These are phyloP conservation scores for Rhizophagus prolifer DNA, from an alignment of 192 early-diverging fungal genomes.

Conservation along the genomic window DNA sequence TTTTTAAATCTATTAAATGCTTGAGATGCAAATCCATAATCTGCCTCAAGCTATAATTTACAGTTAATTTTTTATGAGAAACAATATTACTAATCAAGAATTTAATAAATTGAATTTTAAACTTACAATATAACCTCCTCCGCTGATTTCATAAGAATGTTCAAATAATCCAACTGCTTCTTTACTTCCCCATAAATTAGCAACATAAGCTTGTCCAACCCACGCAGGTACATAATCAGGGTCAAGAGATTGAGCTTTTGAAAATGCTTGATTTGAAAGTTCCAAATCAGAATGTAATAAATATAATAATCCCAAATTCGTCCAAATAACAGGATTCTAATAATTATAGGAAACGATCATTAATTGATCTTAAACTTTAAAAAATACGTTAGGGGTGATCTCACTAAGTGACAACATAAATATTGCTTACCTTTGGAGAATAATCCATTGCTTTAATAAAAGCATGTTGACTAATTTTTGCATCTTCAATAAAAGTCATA, in stretches of 20 bases:
- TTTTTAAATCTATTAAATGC: slow-evolving; percentile 33
- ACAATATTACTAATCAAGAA: too few species aligned
- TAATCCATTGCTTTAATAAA: slow-evolving; percentile 77
- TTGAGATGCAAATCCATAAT: slow-evolving; percentile 62
- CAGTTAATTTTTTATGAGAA: too few species aligned
- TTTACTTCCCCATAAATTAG: slow-evolving; percentile 52
- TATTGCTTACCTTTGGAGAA: slow-evolving; percentile 55
- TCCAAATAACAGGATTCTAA: slow-evolving; percentile 68
- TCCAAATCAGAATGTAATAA: slow-evolving; percentile 69
- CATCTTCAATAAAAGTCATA: slow-evolving; percentile 41
- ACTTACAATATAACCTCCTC: slow-evolving; percentile 44
- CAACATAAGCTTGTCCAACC: slow-evolving; percentile 85
- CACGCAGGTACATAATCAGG: slow-evolving; percentile 77
- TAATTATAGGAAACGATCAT: background rate
- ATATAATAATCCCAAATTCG: slow-evolving; percentile 82
- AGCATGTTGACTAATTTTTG: slow-evolving; percentile 78
- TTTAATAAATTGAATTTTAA: slow-evolving; percentile 17
- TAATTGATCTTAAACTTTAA: background rate
- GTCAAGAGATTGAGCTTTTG: slow-evolving; percentile 67
- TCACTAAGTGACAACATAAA: too few species aligned
- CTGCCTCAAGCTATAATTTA: slow-evolving; percentile 50
- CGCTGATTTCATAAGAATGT: slow-evolving; percentile 72
- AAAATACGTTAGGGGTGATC: background rate
- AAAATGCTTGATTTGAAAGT: slow-evolving; percentile 73
- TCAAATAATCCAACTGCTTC: slow-evolving; percentile 70